These are phyloP conservation scores for Fusarium sororula DNA, from an alignment of 2,329 filamentous ascomycete genomes.

Conservation along the genomic window DNA sequence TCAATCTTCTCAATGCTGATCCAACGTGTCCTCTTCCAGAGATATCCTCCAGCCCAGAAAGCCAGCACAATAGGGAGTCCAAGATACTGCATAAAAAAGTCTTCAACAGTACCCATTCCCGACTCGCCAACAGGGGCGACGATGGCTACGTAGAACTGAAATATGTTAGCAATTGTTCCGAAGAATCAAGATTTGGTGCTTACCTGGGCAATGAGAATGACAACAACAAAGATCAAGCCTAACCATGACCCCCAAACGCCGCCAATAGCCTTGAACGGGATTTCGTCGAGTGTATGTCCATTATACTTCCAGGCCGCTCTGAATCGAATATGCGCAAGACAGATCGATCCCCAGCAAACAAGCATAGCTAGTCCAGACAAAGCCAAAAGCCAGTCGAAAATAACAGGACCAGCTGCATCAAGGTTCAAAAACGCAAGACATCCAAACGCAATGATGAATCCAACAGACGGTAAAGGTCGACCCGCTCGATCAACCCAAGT, in stretches of 20 bases:
- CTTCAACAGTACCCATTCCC: conserved; percentile 52
- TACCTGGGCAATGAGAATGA: conserved; percentile 63
- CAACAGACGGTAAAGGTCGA: conserved; percentile 58
- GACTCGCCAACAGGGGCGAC: conserved; percentile 50
- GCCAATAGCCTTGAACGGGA: conserved; percentile 68
- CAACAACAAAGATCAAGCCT: conserved; percentile 64
- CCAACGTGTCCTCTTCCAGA: conserved; percentile 73
- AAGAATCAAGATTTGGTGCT: fast-evolving
- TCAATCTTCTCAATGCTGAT: conserved; percentile 69
- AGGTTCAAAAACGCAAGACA: conserved; percentile 59
- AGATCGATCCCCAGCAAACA: conserved; percentile 73
- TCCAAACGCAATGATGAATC: conserved; percentile 56
- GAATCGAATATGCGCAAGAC: conserved; percentile 70
- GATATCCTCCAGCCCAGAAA: conserved; percentile 65
- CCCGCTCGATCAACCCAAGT: conserved; percentile 63
- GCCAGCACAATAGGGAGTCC: conserved; percentile 61
- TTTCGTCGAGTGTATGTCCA: conserved; percentile 68
- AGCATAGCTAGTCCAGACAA: conserved; percentile 70
- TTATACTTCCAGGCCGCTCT: conserved; percentile 67
- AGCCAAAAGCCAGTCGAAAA: conserved; percentile 72
- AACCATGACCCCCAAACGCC: conserved; percentile 72
- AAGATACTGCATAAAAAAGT: conserved; percentile 65
- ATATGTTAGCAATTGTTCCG: not conserved
- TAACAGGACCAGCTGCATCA: conserved; percentile 55
- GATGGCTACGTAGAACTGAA: conserved; percentile 52